Evolutionary conservation across 2,329 filamentous ascomycete genomes (phyloP), one percentile per base, ranked within the genome.

Genomic region (Coleophoma crateriformis): DNA sequence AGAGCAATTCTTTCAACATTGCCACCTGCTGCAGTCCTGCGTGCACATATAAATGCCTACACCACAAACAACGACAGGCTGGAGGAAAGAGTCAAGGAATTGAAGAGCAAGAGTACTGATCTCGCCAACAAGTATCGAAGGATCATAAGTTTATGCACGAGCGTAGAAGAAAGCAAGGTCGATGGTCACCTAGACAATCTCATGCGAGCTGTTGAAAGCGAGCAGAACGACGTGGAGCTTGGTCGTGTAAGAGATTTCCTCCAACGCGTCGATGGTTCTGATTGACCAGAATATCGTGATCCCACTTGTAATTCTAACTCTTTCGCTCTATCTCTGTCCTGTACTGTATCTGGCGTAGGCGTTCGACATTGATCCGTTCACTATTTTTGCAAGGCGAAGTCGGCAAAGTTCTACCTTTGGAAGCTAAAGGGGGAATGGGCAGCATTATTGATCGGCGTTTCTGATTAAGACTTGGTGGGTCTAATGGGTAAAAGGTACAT

Each of bases 171-270:
- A 8, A 81, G 56, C 14, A 53, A 89, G 50, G 87, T 97, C 13
- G 94, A 97, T 59, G 80, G 81, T 50, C 80, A 90, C 46, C 75
- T 96, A 0, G 88, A 90, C 47, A 83, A 84, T 3, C 73, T 99
- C 40, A 81, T 95, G 43, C 83, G 88, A 54, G 94, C 94, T 2
- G 87, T 97, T 3, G 92, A 96, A 68, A 95, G 90, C 61, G 91
- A 96, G 65, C 80, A 77, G 48, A 79, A 82, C 7, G 86, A 88
- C 59, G 73, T 90, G 1, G 89, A 95, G 63, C 82, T 92, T 8
- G 82, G 80, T 0, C 73, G 90, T 8, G 87, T 95, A 12, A 76
- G 87, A 58, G 82, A 90, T 47, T 95, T 95, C 63, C 71, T 95
- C 50, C 79, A 85, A 32, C 86, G 88, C 49, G 87, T 95, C 3